Base-by-base conservation (phyloP, 1,284 basidiomycete species). In the Cutaneotrichosporon cutaneum region DNA sequence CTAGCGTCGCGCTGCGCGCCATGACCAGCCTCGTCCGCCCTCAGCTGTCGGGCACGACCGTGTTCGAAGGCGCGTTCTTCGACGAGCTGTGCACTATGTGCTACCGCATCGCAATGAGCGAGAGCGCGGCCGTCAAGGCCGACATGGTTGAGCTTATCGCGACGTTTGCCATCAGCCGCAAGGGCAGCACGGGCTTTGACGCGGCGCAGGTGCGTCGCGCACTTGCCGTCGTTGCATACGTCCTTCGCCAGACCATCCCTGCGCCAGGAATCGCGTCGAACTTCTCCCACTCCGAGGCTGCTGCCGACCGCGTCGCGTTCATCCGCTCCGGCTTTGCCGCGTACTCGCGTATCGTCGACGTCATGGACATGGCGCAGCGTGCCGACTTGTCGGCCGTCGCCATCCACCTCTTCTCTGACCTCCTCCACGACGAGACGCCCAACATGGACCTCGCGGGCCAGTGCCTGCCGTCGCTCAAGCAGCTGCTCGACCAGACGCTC, bases 101-200 rank as follows among this genome's bases (percentile, higher is more conserved):
- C 75, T 93, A 95, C 75, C 86, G 95, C 2, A 87, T 97, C 77
- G 90, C 90, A 0, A 87, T 97, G 84, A 90, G 90, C 2, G 94
- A 96, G 73, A 82, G 87, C 0, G 86, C 90, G 0, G 78, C 73
- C 0, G 85, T 94, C 24, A 90, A 94, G 72, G 79, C 85, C 0
- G 85, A 89, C 64, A 84, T 97, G 51, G 82, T 94, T 3, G 88
- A 90, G 64, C 85, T 90, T 24, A 80, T 95, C 33, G 82, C 84
- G 2, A 81, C 82, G 14, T 85, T 92, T 68, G 87, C 87, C 5
- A 82, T 81, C 6, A 85, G 85, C 36, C 66, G 78, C 13, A 64
- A 70, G 51, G 70, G 69, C 27, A 59, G 61, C 10, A 56, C 26
- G 10, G 68, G 67, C 4, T 60, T 64, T 9, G 72, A 77, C 61